Evolutionary conservation across 2,329 filamentous ascomycete species (phyloP).

Genomic region (Grosmannia huntii): DNA sequence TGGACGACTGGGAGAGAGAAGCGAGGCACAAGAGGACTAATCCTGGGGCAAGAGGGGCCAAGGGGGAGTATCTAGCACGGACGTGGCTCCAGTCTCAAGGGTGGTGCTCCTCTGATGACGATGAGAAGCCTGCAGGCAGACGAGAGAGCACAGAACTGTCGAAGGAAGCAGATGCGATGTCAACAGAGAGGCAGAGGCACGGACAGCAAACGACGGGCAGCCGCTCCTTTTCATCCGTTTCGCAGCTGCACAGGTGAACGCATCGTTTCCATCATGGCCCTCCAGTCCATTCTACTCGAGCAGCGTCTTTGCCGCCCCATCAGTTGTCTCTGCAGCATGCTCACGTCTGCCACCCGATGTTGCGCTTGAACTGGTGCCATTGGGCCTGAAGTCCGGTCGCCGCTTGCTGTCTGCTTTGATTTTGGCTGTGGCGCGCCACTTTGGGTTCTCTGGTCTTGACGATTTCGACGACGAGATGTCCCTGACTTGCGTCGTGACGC

Average conservation of each 20-base stretch:
- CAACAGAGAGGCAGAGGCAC: neutral
- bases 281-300: neutral
- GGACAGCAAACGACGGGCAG: neutral
- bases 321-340: neutral
- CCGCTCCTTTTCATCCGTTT: conserved; percentile 3
- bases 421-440: neutral
- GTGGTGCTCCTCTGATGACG: neutral
- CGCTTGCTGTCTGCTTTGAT: neutral
- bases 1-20: neutral
- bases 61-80: neutral
- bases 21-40: too few species aligned
- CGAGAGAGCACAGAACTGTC: neutral
- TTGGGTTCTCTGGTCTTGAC: neutral
- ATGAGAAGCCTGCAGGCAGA: neutral
- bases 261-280: neutral
- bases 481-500: conserved; percentile 9
- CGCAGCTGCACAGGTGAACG: neutral
- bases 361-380: neutral
- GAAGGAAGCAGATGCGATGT: neutral
- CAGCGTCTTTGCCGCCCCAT: neutral
- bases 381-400: neutral
- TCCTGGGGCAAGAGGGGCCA: neutral
- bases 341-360: neutral
- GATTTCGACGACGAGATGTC: neutral
- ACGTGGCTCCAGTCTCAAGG: neutral